Percentiles rank a stretch among this genome's conserved stretches.
phyloP scores from a whole-genome alignment of 228 moss, liverwort and hornwort species.

The Sphagnum fallax region DNA sequence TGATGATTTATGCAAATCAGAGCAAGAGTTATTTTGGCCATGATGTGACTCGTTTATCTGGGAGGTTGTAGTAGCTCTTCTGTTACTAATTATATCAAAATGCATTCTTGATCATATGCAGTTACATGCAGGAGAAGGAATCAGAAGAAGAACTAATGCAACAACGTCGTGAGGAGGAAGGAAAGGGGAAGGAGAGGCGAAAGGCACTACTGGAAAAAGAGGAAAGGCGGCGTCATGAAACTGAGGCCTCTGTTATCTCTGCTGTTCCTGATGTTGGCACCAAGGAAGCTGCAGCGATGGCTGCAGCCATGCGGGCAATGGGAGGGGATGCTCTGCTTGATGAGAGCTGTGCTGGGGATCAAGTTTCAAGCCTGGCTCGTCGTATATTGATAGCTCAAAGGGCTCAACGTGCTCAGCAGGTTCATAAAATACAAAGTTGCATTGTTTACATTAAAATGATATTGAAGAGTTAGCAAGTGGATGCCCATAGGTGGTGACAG shows the following conservation, averaged over 20 bases:
- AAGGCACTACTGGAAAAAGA: conserved; percentile 87
- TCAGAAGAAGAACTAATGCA: conserved; percentile 93
- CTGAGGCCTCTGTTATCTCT: conserved; percentile 92
- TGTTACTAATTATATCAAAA: too few relatives aligned
- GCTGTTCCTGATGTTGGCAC: conserved; percentile 94
- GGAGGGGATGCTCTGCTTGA: conserved; percentile 95
- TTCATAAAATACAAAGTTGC: conserved; percentile 5
- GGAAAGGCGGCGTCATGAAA: conserved; percentile 83
- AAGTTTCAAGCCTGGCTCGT: conserved; percentile 93
- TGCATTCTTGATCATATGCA: conserved; percentile 6
- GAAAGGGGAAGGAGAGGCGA: conserved; percentile 86
- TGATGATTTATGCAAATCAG: too few relatives aligned
- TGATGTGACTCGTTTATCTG: too few relatives aligned
- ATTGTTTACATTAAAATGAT: too few relatives aligned
- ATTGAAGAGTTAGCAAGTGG: too few relatives aligned
- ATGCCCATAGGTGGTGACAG: too few relatives aligned
- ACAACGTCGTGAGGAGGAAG: conserved; percentile 93
- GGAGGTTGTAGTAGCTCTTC: too few relatives aligned
- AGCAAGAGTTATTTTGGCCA: too few relatives aligned
- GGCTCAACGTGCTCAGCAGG: conserved; percentile 95
- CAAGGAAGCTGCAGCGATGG: conserved; percentile 99
- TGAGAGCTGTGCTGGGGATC: conserved; percentile 83
- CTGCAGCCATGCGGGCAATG: conserved; percentile 92
- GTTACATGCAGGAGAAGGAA: conserved; percentile 97
- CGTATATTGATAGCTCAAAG: conserved; percentile 86